Base-by-base conservation (phyloP, 257 asterid genomes). In the Solanum appendiculatum region DNA sequence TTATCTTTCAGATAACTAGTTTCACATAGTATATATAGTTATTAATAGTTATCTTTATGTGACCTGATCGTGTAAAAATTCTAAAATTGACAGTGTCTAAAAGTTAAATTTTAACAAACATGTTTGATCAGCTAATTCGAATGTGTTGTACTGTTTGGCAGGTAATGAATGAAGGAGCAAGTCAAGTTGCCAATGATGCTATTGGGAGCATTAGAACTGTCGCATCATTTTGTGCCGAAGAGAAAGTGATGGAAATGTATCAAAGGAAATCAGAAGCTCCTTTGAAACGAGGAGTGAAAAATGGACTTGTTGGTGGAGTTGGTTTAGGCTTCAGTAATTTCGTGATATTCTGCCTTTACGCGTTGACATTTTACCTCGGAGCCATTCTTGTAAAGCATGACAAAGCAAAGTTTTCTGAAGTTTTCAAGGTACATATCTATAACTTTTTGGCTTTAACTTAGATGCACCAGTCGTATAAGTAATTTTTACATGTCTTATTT, bases 161-260 rank as follows among this genome's bases (percentile, higher is more conserved):
- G 98, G 90, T 90, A 87, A 4, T 89, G 82, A 92, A 94, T 23
- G 95, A 93, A 87, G 98, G 91, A 34, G 98, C 96, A 34, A 91
- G 90, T 82, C 93, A 92, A 88, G 93, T 94, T 31, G 98, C 94
- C 0, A 92, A 92, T 74, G 96, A 93, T 80, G 97, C 96, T 29
- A 91, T 94, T 6, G 93, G 95, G 58, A 93, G 92, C 68, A 94
- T 94, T 8, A 88, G 96, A 74, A 94, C 98, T 8, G 92, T 95
- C 68, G 94, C 98, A 86, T 93, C 98, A 0, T 93, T 94, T 77
- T 90, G 93, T 72, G 96, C 98, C 0, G 98, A 95, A 70, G 93
- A 92, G 69, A 93, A 92, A 85, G 95, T 94, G 40, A 83, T 93
- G 70, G 84, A 88, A 81, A 85, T 93, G 37, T 94, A 95, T 89